A percentile compares a stretch with the other conserved stretches of the same genome.
Evolutionary conservation across 176 grass and related monocot genomes (phyloP).

Genomic region (Elaeis guineensis): DNA sequence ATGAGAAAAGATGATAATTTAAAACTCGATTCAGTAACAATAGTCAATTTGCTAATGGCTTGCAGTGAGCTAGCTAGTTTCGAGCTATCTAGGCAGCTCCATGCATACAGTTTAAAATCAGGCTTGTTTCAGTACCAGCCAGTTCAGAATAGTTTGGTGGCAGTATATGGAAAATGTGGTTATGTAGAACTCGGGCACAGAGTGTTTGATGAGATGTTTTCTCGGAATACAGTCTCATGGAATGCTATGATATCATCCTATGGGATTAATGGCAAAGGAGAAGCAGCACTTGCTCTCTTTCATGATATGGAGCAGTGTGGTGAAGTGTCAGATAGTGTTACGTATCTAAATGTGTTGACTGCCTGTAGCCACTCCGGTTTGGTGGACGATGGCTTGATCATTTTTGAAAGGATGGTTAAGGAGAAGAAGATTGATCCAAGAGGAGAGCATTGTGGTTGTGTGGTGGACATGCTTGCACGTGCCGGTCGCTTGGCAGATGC

Average conservation of each 20-base stretch:
- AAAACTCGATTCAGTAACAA: constrained; percentile 41
- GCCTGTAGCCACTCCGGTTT: constrained; percentile 67
- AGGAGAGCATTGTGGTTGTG: constrained; percentile 53
- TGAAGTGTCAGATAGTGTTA: constrained; percentile 38
- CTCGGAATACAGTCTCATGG: constrained; percentile 42
- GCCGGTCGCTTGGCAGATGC: constrained; percentile 60
- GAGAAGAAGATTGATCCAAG: constrained; percentile 30
- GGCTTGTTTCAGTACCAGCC: constrained; percentile 41
- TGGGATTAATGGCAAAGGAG: constrained; percentile 58
- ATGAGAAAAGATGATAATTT: constrained; percentile 41
- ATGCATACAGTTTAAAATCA: constrained; percentile 49
- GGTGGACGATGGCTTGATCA: constrained; percentile 39
- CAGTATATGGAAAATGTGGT: constrained; percentile 74
- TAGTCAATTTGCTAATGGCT: constrained; percentile 45
- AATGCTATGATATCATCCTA: constrained; percentile 70
- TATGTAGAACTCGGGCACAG: constrained; percentile 32
- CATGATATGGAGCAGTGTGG: constrained; percentile 43
- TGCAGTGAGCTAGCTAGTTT: constrained; percentile 51
- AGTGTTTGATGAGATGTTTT: constrained; percentile 60
- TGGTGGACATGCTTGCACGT: constrained; percentile 64
- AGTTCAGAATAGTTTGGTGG: constrained; percentile 55
- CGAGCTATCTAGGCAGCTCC: constrained; percentile 47
- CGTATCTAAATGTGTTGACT: constrained; percentile 56
- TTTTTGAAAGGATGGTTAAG: constrained; percentile 51
- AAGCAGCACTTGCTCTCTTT: constrained; percentile 42